These are phyloP conservation scores for Singerocomus rubriflavus DNA, from an alignment of 1,284 basidiomycete genomes.

Conservation along the genomic window DNA sequence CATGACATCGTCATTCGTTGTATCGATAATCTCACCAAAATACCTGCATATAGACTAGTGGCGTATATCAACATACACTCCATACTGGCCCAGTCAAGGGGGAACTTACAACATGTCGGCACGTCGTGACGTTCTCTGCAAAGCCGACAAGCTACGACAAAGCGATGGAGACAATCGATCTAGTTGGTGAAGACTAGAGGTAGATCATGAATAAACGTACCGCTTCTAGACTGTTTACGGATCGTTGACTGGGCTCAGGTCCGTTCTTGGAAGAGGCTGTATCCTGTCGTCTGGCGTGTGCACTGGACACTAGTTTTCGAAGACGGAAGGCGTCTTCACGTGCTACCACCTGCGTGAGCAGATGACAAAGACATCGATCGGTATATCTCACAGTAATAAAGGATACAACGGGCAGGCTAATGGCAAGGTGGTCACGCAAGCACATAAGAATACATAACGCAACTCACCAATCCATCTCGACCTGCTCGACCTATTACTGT, in stretches of 20 bases:
- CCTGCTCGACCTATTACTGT: slow-evolving; percentile 64
- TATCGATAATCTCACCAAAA: slow-evolving; percentile 75
- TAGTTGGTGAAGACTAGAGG: not conserved
- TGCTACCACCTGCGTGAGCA: slow-evolving; percentile 42
- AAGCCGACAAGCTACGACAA: slow-evolving; percentile 58
- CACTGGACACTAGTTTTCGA: slow-evolving; percentile 49
- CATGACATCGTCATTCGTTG: slow-evolving; percentile 43
- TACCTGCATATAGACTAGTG: slow-evolving; percentile 73
- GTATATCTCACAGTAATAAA: slow-evolving; percentile 70
- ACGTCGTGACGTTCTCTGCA: slow-evolving; percentile 60
- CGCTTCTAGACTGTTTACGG: slow-evolving; percentile 60
- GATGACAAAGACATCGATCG: not conserved
- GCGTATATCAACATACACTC: not conserved
- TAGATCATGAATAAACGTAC: slow-evolving; percentile 38
- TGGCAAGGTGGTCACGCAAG: not conserved
- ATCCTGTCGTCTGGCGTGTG: slow-evolving; percentile 43
- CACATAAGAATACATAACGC: not conserved
- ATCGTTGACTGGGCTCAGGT: slow-evolving; percentile 62
- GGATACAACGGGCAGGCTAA: slow-evolving; percentile 74
- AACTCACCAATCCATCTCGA: slow-evolving; percentile 72
- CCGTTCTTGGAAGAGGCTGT: slow-evolving; percentile 43
- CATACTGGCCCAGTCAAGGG: not conserved
- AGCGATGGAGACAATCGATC: not conserved
- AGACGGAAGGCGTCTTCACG: slow-evolving; percentile 69
- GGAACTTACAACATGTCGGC: slow-evolving; percentile 69